Base-by-base conservation (phyloP, 768 basidiomycete species). In the Leccinum subtestaceum region DNA sequence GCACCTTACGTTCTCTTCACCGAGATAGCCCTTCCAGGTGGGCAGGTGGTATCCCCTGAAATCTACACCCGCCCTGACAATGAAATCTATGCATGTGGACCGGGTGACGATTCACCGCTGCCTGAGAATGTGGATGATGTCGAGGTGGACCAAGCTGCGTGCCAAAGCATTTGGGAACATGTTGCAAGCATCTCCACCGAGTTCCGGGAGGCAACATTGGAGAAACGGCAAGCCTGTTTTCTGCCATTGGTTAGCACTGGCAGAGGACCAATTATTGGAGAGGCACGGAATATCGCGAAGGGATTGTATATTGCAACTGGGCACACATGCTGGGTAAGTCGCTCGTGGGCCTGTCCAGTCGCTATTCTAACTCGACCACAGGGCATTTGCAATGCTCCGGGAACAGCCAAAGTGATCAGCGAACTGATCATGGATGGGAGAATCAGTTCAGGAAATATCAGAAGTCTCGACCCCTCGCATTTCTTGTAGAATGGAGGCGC, bases 1-100 rank as follows among this genome's bases (percentile, higher is more conserved):
- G 77, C 87, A 5, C 88, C 91, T 2, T 90, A 93, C 67, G 88
- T 89, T 38, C 78, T 94, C 55, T 96, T 95, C 73, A 92, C 93
- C 31, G 87, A 88, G 68, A 89, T 96, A 63, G 61, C 68, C 29
- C 72, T 82, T 56, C 70, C 70, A 5, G 66, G 59, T 19, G 66
- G 56, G 25, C 65, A 59, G 27, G 67, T 65, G 19, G 81, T 73
- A 11, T 78, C 78, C 4, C 87, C 88, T 9, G 88, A 91, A 69
- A 86, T 90, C 40, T 90, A 91, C 65, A 83, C 87, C 3, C 84
- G 88, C 0, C 86, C 87, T 32, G 79, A 82, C 48, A 81, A 83
- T 64, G 85, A 88, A 67, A 81, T 90, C 13, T 89, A 88, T 68
- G 87, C 84, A 19, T 95, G 92, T 72, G 90, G 91, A 2, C 83